phyloP scores from a whole-genome alignment of 2,329 filamentous ascomycete species.

The Xylaria polymorpha region DNA sequence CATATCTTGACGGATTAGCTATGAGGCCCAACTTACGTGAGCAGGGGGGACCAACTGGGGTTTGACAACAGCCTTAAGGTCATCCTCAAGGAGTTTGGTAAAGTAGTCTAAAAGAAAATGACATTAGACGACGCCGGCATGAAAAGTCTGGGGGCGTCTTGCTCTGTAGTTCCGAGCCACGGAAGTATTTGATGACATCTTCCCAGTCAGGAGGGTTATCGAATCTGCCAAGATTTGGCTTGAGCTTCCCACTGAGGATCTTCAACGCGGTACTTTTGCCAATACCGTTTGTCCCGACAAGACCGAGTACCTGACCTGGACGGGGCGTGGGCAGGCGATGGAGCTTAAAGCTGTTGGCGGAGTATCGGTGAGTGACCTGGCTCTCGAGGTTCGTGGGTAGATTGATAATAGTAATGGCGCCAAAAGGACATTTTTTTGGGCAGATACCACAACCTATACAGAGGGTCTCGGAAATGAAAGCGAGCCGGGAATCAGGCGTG shows the following conservation, averaged over 20 bases:
- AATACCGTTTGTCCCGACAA: constrained; percentile 99
- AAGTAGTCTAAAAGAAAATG: constrained; percentile 79
- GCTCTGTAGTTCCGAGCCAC: constrained; percentile 95
- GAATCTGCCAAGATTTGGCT: constrained; percentile 94
- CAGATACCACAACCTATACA: constrained; percentile 99
- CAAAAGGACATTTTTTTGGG: constrained; percentile 98
- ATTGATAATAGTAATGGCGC: constrained; percentile 99
- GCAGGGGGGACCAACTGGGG: constrained; percentile 68
- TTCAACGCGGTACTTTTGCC: constrained; percentile 99
- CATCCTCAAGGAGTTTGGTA: constrained; percentile 96
- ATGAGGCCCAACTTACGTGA: neutral
- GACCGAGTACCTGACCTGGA: constrained; percentile 92
- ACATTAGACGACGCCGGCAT: constrained; percentile 36
- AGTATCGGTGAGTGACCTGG: constrained; percentile 98
- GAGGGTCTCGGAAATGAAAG: constrained; percentile 95
- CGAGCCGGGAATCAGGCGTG: constrained; percentile 85
- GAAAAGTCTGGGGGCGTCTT: constrained; percentile 14
- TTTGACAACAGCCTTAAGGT: constrained; percentile 98
- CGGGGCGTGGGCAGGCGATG: constrained; percentile 96
- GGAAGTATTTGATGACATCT: constrained; percentile 98
- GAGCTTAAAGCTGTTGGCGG: constrained; percentile 99
- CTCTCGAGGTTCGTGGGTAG: constrained; percentile 98
- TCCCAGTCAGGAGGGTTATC: constrained; percentile 99
- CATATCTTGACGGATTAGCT: constrained; percentile 65
- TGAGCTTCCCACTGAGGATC: constrained; percentile 97